Base-by-base conservation (phyloP, 179 eudicot species). In the Beta corolliflora region DNA sequence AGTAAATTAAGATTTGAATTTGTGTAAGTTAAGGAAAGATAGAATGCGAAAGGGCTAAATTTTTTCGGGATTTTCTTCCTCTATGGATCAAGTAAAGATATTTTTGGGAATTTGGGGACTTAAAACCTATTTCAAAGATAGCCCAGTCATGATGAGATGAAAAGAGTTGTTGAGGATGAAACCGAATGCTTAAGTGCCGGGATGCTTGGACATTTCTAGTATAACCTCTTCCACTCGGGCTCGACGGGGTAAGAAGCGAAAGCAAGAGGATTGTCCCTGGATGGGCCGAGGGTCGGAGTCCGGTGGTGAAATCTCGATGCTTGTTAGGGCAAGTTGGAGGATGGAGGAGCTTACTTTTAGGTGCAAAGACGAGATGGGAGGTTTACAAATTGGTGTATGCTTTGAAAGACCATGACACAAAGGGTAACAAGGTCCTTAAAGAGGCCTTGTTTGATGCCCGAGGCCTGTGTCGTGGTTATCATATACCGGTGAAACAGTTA, bases 401-500 rank as follows among this genome's bases (percentile, higher is more conserved):
- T 12, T 16, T 50, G 48, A 44, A 15, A 31, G 48, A 3, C 45
- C 79, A 52, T 44, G 56, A 65, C 19, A 64, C 11, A 16, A 81
- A 66, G 63, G 66, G 31, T 54, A 21, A 45, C 55, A 7, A 67
- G 66, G 46, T 58, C 61, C n/a, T 60, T 5, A 60, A 44, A 14
- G 3, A 25, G 25, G 52, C n/a, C 75, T 15, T 25, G 67, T 13
- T n/a, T 15, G 1, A 55, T 66, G 66, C 68, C 41, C n/a, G 7
- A 54, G 75, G 16, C 31, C 60, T 31, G 13, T 53, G 56, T 19
- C 68, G 68, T 16, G 79, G 80, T 25, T 16, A 16, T 59, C 25
- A 5, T 45, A 44, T 81, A 2, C 80, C 83, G 5, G 83, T 81
- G n/a, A 16, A 67, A 16, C n/a, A 25, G 0, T 25, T 81, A 44